phyloP scores from a whole-genome alignment of 768 basidiomycete genomes.

The Kwoniella heveanensis region DNA sequence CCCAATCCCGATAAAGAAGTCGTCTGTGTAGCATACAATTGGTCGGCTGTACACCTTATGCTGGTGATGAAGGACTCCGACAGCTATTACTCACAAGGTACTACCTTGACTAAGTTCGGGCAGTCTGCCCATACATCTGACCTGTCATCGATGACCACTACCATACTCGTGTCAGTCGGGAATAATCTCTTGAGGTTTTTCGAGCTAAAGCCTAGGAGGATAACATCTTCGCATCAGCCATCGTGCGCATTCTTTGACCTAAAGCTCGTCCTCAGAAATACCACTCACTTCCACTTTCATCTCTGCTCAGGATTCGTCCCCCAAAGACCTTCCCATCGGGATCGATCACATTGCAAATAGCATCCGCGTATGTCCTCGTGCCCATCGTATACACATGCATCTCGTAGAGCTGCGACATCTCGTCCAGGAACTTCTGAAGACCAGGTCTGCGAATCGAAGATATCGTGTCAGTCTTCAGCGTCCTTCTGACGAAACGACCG shows the following conservation, averaged over 20 bases:
- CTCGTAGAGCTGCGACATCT: slow-evolving; percentile 78
- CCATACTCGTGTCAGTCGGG: slow-evolving; percentile 97
- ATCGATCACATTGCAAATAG: slow-evolving; percentile 92
- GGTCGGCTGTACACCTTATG: not conserved
- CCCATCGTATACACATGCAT: slow-evolving; percentile 99
- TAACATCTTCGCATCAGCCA: slow-evolving; percentile 1
- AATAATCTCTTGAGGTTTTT: slow-evolving; percentile 91
- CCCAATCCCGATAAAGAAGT: slow-evolving; percentile 96
- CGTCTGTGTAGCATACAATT: slow-evolving; percentile 68
- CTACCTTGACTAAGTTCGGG: slow-evolving; percentile 93
- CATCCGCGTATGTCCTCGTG: slow-evolving; percentile 91
- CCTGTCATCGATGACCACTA: slow-evolving; percentile 97
- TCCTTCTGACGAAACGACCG: no score
- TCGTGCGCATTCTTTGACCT: not conserved
- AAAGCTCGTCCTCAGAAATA: no score
- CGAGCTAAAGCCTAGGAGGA: slow-evolving; percentile 70
- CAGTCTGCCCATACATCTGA: slow-evolving; percentile 99
- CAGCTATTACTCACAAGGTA: slow-evolving; percentile 70
- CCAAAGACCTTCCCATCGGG: slow-evolving; percentile 82
- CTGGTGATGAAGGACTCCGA: not conserved
- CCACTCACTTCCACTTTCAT: slow-evolving; percentile 95
- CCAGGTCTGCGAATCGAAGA: no score
- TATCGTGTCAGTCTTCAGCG: no score
- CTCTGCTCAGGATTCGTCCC: slow-evolving; percentile 82
- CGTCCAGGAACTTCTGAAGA: slow-evolving; percentile 73